phyloP scores from a whole-genome alignment of 2,329 filamentous ascomycete species.

The Clarireedia homoeocarpa region DNA sequence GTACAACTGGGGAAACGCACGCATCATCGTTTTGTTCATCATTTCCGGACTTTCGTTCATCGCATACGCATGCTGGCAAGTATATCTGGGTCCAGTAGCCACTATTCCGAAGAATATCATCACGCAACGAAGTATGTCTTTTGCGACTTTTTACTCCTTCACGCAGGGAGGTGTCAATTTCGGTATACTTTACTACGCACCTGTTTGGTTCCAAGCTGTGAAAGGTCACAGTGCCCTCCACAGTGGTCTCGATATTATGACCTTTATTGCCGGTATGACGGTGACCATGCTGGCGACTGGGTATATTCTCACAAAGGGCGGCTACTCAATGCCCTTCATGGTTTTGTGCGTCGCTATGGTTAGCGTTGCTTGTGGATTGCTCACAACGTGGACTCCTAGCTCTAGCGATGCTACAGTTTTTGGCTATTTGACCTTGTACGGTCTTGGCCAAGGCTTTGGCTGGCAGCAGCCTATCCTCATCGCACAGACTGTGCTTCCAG shows the following conservation, averaged over 20 bases:
- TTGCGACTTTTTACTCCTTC: background rate
- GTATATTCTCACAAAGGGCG: conserved; percentile 20
- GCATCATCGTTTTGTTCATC: conserved; percentile 28
- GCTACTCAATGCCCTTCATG: conserved; percentile 26
- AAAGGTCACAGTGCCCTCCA: conserved; percentile 33
- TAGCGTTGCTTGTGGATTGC: conserved; percentile 12
- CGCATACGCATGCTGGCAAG: conserved; percentile 24
- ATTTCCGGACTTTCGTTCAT: conserved; percentile 23
- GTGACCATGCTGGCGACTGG: conserved; percentile 16
- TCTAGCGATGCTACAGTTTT: conserved; percentile 39
- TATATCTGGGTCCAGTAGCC: conserved; percentile 3
- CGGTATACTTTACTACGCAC: conserved; percentile 29
- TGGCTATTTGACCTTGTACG: conserved; percentile 38
- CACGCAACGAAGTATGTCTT: conserved; percentile 23
- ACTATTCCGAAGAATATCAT: conserved; percentile 33
- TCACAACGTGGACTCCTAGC: conserved; percentile 29
- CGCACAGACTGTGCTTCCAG: conserved; percentile 37
- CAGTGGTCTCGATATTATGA: conserved; percentile 35
- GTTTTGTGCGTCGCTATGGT: conserved; percentile 10
- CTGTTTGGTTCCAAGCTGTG: conserved; percentile 42
- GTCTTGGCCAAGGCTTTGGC: conserved; percentile 36
- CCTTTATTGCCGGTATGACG: conserved; percentile 26
- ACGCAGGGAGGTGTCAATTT: conserved; percentile 17
- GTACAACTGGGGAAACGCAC: conserved; percentile 15
- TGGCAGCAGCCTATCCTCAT: conserved; percentile 41